Evolutionary conservation across 495 filamentous ascomycete genomes (phyloP).

Genomic region (Poronia punctata): DNA sequence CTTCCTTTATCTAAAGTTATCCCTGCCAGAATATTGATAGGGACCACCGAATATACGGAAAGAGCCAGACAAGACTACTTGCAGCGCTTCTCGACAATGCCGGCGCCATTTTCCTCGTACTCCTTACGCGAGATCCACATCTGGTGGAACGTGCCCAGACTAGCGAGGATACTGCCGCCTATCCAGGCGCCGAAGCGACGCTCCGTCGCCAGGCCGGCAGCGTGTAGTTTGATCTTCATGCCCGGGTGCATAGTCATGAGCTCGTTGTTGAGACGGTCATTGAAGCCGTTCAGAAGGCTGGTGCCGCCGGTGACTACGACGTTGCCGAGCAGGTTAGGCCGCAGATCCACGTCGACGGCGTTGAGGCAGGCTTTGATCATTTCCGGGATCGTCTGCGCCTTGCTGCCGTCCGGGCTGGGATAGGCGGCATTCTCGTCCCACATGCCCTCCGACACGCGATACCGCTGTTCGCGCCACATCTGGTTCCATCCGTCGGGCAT

Average conservation of each 20-base stretch:
- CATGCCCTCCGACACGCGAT: conserved; percentile 74
- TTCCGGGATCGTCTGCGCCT: conserved; percentile 67
- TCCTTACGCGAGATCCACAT: conserved; percentile 93
- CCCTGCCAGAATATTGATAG: too few relatives aligned
- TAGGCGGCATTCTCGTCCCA: conserved; percentile 74
- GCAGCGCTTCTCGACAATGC: conserved; percentile 71
- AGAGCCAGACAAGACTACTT: conserved; percentile 39
- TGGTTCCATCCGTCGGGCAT: conserved; percentile 95
- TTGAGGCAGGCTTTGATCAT: conserved; percentile 71
- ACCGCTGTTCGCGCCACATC: conserved; percentile 82
- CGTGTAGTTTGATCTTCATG: conserved; percentile 73
- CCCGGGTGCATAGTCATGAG: conserved; percentile 71
- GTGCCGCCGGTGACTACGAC: conserved; percentile 90
- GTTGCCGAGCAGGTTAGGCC: conserved; percentile 73
- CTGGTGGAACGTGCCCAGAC: conserved; percentile 97
- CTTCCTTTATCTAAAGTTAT: too few relatives aligned
- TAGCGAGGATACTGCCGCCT: conserved; percentile 90
- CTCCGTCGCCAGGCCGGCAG: conserved; percentile 79
- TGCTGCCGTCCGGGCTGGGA: conserved; percentile 28
- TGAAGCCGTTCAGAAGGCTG: conserved; percentile 80
- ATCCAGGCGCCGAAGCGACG: conserved; percentile 90
- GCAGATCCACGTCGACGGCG: conserved; percentile 80
- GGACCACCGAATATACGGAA: conserved; percentile 5
- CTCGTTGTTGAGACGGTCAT: conserved; percentile 79
- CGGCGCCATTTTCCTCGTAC: conserved; percentile 68